phyloP scores from a whole-genome alignment of 2,329 filamentous ascomycete species.

The Lasiodiplodia hormozganensis region DNA sequence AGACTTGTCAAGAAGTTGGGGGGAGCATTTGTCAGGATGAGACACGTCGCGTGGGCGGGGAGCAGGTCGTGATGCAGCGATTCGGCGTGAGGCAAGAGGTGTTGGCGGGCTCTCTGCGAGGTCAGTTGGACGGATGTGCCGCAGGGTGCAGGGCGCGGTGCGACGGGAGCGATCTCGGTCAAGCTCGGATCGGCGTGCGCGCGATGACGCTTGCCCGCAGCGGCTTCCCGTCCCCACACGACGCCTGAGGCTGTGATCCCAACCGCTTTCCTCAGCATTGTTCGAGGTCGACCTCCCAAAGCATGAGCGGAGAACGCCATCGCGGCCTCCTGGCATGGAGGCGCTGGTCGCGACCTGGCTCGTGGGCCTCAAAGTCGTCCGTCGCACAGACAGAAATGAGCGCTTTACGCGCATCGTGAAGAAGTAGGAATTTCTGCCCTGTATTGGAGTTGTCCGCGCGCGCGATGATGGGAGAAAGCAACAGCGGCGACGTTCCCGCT shows the following conservation, averaged over 20 bases:
- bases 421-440: slow-evolving; percentile 5
- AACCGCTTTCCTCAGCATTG: slow-evolving; percentile 1
- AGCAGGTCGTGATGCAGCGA: slow-evolving; percentile 4
- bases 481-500: neutral
- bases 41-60: slow-evolving; percentile 21
- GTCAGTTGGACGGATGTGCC: slow-evolving; percentile 18
- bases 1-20: neutral
- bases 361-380: neutral
- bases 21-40: slow-evolving; percentile 22
- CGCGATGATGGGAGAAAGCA: neutral
- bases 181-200: slow-evolving; percentile 22
- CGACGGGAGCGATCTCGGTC: slow-evolving; percentile 25
- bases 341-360: slow-evolving; percentile 6
- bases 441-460: neutral
- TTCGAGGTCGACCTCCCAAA: neutral
- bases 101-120: slow-evolving; percentile 8
- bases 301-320: neutral
- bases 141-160: slow-evolving; percentile 23
- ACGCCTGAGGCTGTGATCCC: neutral
- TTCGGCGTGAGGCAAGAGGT: neutral
- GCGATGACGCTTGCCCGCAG: slow-evolving; percentile 11
- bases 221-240: neutral
- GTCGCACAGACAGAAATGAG: slow-evolving; percentile 5
- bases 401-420: neutral
- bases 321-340: neutral